Evolutionary conservation across 2,329 filamentous ascomycete genomes (phyloP).

Genomic region (Aspergillus chevalieri): DNA sequence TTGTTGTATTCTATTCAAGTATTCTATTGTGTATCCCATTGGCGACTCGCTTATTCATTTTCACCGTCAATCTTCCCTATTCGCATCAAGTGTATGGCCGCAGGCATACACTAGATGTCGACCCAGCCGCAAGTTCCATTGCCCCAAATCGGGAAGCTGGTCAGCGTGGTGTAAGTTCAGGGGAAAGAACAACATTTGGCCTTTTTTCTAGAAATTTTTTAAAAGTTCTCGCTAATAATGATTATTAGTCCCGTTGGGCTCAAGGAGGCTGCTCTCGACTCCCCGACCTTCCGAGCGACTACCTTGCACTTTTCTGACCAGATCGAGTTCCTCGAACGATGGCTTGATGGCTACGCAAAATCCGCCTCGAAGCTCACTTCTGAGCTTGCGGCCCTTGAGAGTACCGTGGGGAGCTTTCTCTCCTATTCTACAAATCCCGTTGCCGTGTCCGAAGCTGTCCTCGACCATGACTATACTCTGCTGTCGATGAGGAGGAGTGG

Average conservation of each 20-base stretch:
- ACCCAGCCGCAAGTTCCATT: conserved; percentile 31
- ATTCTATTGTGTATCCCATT: conserved; percentile 5
- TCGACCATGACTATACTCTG: conserved; percentile 93
- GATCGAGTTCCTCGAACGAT: conserved; percentile 82
- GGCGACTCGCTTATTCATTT: conserved; percentile 1
- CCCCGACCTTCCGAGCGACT: conserved; percentile 86
- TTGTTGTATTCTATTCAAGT: neutral
- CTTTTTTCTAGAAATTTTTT: neutral
- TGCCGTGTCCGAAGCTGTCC: conserved; percentile 70
- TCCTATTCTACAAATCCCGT: conserved; percentile 67
- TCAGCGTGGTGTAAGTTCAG: conserved; percentile 41
- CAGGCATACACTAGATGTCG: conserved; percentile 37
- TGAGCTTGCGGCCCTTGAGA: conserved; percentile 69
- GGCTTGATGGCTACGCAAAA: conserved; percentile 70
- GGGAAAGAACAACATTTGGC: neutral
- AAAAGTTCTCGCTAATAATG: conserved; percentile 6
- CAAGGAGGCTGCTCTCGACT: conserved; percentile 93
- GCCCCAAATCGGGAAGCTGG: conserved; percentile 39
- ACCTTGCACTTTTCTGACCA: conserved; percentile 84
- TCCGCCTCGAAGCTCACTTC: conserved; percentile 56
- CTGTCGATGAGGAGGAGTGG: conserved; percentile 77
- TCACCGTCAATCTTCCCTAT: conserved; percentile 6
- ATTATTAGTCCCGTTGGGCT: conserved; percentile 67
- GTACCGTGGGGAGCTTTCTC: conserved; percentile 70
- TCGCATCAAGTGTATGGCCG: conserved; percentile 27